phyloP scores from a whole-genome alignment of 768 basidiomycete genomes.

The Tulasnella calospora region DNA sequence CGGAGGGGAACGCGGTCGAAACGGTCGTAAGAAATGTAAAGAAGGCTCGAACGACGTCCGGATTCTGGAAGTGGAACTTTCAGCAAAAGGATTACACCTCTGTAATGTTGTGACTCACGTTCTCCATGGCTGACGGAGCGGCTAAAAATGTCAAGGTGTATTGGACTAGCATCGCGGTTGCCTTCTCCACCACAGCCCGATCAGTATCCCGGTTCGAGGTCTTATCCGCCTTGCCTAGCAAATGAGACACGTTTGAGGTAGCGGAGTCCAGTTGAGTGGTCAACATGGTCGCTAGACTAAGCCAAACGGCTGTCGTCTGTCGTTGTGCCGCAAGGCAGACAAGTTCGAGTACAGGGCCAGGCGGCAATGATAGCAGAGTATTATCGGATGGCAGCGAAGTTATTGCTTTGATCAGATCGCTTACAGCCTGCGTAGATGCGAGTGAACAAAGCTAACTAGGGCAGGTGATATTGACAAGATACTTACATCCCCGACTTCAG shows the following conservation, averaged over 20 bases:
- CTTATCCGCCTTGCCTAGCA: slow-evolving; percentile 44
- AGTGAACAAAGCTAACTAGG: not conserved
- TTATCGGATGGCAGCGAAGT: slow-evolving; percentile 71
- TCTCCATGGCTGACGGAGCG: slow-evolving; percentile 61
- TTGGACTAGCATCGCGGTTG: slow-evolving; percentile 55
- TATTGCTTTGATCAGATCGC: slow-evolving; percentile 79
- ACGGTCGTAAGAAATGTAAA: slow-evolving; percentile 76
- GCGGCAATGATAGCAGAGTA: slow-evolving; percentile 74
- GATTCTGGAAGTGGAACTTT: slow-evolving; percentile 53
- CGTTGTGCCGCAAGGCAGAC: slow-evolving; percentile 67
- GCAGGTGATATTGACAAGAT: not conserved
- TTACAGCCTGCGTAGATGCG: slow-evolving; percentile 52
- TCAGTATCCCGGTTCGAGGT: not conserved
- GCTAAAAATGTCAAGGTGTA: slow-evolving; percentile 52
- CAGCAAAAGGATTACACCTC: not conserved
- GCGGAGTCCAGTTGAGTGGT: slow-evolving; percentile 80
- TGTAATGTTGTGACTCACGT: slow-evolving; percentile 43
- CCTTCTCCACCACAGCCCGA: slow-evolving; percentile 46
- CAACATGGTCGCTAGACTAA: slow-evolving; percentile 74
- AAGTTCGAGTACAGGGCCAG: slow-evolving; percentile 74
- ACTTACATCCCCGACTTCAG: slow-evolving; percentile 67
- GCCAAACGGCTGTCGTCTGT: slow-evolving; percentile 76
- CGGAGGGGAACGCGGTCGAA: slow-evolving; percentile 55
- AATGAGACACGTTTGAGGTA: slow-evolving; percentile 38
- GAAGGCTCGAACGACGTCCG: slow-evolving; percentile 86